Evolutionary conservation across 495 filamentous ascomycete genomes (phyloP).

Genomic region (Parmelia sp.): DNA sequence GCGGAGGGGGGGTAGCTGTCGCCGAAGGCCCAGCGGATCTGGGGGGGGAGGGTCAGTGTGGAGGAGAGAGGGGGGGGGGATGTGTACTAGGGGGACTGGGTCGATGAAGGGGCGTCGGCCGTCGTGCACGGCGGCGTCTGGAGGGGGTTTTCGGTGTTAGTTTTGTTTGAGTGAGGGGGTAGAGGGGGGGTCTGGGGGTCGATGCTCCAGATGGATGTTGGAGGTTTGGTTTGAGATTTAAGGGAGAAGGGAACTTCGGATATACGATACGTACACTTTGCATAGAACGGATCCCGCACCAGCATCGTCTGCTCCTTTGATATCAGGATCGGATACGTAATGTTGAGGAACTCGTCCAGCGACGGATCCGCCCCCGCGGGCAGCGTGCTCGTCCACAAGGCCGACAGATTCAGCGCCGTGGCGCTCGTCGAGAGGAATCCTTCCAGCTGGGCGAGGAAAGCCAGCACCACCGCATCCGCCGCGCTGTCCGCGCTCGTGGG

Average conservation of each 20-base stretch:
- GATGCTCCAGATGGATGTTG: no score
- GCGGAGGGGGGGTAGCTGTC: constrained; percentile 36
- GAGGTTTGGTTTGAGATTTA: no score
- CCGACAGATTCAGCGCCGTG: constrained; percentile 33
- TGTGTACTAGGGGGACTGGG: constrained; percentile 40
- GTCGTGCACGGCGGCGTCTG: constrained; percentile 19
- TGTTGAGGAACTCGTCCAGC: constrained; percentile 33
- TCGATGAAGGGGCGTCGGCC: constrained; percentile 50
- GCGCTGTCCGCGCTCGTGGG: constrained; percentile 27
- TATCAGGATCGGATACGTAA: constrained; percentile 47
- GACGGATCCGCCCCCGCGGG: constrained; percentile 28
- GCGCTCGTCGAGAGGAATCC: constrained; percentile 35
- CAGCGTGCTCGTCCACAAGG: constrained; percentile 37
- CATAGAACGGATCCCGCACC: constrained; percentile 47
- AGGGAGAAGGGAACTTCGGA: no score
- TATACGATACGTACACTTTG: constrained; percentile 39
- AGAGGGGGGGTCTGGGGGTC: no score
- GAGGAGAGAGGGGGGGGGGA: no score
- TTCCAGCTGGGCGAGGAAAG: constrained; percentile 38
- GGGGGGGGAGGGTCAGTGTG: no score
- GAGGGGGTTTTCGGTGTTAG: no score
- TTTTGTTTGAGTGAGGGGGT: no score
- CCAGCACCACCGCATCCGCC: constrained; percentile 32
- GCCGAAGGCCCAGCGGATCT: constrained; percentile 50
- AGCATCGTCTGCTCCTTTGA: constrained; percentile 46